Percentiles rank a stretch among this genome's conserved stretches.
phyloP scores from a whole-genome alignment of 1,284 basidiomycete genomes.

The Rugosomyces carneus region DNA sequence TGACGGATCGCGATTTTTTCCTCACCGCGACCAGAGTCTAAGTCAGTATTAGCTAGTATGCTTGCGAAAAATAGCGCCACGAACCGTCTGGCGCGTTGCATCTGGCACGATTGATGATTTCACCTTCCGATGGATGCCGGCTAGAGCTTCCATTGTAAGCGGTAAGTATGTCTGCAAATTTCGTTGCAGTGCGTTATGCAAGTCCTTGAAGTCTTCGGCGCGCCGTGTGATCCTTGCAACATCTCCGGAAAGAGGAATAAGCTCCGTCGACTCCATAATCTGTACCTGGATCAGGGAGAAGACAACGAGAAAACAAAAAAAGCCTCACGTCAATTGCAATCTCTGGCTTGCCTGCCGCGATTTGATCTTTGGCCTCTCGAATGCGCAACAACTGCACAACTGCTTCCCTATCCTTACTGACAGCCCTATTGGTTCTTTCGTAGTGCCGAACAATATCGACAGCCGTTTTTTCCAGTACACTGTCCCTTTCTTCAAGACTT shows the following conservation, averaged over 20 bases:
- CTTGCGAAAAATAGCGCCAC: constrained; percentile 21
- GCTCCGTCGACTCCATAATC: constrained; percentile 85
- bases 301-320: constrained; percentile 2
- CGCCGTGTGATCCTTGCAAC: constrained; percentile 80
- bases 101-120: constrained; percentile 75
- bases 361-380: constrained; percentile 77
- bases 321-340: constrained; percentile 71
- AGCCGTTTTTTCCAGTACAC: constrained; percentile 74
- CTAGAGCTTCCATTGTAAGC: constrained; percentile 92
- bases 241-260: constrained; percentile 87
- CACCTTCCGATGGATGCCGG: constrained; percentile 69
- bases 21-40: constrained; percentile 59
- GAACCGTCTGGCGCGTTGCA: constrained; percentile 65
- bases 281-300: constrained; percentile 24
- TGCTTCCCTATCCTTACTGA: constrained; percentile 72
- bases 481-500: constrained; percentile 61
- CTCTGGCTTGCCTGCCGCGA: constrained; percentile 69
- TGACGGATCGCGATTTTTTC: constrained; percentile 74
- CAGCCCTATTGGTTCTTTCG: constrained; percentile 71
- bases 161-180: constrained; percentile 89
- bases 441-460: constrained; percentile 84
- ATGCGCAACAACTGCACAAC: constrained; percentile 77
- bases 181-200: constrained; percentile 82
- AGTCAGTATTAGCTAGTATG: constrained; percentile 9
- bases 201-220: constrained; percentile 85